phyloP scores from a whole-genome alignment of 306 rosid species.

The Quercus variabilis region DNA sequence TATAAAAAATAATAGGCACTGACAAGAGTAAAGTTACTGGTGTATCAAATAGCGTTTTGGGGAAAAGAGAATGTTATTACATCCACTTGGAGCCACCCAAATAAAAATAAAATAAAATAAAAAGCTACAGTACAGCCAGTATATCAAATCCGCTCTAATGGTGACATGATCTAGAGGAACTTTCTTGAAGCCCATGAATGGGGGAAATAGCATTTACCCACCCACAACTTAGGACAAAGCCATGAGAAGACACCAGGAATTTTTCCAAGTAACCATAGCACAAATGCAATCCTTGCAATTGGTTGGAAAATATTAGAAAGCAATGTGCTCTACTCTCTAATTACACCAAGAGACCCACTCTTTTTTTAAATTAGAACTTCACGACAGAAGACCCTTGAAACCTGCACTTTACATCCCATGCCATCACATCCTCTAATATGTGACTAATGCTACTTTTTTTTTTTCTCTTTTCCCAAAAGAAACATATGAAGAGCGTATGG shows the following conservation, averaged over 20 bases:
- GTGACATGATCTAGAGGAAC: background rate
- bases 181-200: background rate
- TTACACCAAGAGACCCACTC: background rate
- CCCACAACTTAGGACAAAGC: background rate
- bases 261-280: background rate
- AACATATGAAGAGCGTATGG: background rate
- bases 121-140: background rate
- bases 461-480: background rate
- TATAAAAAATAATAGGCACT: background rate
- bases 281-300: background rate
- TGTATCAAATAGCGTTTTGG: background rate
- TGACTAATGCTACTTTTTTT: background rate
- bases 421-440: background rate
- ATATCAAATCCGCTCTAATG: background rate
- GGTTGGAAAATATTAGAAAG: background rate
- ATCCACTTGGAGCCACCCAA: background rate
- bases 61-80: background rate
- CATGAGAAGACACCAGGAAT: background rate
- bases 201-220: background rate
- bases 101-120: background rate
- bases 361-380: background rate
- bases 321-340: background rate
- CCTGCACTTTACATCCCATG: background rate
- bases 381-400: background rate
- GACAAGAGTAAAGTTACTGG: background rate